phyloP scores from a whole-genome alignment of 2,329 filamentous ascomycete genomes.

The Verticillium tricorpus region DNA sequence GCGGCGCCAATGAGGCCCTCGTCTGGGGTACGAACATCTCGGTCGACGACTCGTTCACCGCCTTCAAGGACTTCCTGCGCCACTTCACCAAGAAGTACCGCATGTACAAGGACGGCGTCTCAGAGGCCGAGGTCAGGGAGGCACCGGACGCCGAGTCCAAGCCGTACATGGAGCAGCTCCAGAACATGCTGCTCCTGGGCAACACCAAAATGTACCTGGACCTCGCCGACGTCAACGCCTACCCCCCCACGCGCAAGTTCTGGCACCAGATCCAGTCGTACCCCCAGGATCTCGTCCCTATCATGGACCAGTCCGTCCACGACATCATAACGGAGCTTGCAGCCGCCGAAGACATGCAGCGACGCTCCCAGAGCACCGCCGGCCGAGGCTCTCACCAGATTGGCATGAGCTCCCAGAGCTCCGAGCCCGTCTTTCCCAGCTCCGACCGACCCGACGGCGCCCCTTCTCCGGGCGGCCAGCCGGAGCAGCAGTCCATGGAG shows the following conservation, averaged over 20 bases:
- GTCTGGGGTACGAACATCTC: conserved; percentile 99
- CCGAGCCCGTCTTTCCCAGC: conserved; percentile 71
- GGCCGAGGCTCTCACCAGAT: conserved; percentile 37
- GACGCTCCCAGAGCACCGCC: conserved; percentile 59
- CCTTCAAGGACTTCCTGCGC: conserved; percentile 87
- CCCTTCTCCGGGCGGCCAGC: conserved; percentile 37
- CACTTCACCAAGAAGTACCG: conserved; percentile 94
- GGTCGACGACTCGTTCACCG: conserved; percentile 78
- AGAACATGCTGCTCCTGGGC: conserved; percentile 86
- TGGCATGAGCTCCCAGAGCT: conserved; percentile 50
- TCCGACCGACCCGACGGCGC: conserved; percentile 62
- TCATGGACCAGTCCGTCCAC: conserved; percentile 94
- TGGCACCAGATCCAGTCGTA: conserved; percentile 95
- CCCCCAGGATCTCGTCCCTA: conserved; percentile 89
- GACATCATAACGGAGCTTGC: conserved; percentile 91
- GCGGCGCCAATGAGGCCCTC: conserved; percentile 73
- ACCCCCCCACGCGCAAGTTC: conserved; percentile 86
- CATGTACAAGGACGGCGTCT: conserved; percentile 81
- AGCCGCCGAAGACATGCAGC: conserved; percentile 68
- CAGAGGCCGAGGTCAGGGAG: conserved; percentile 67
- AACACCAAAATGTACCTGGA: conserved; percentile 83
- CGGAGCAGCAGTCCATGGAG: conserved; percentile 59
- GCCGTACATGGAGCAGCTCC: conserved; percentile 79
- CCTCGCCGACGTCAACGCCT: conserved; percentile 82
- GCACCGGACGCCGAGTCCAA: conserved; percentile 71